Evolutionary conservation across 441 rosid genomes (phyloP).

Genomic region (Rhodomyrtus psidioides): DNA sequence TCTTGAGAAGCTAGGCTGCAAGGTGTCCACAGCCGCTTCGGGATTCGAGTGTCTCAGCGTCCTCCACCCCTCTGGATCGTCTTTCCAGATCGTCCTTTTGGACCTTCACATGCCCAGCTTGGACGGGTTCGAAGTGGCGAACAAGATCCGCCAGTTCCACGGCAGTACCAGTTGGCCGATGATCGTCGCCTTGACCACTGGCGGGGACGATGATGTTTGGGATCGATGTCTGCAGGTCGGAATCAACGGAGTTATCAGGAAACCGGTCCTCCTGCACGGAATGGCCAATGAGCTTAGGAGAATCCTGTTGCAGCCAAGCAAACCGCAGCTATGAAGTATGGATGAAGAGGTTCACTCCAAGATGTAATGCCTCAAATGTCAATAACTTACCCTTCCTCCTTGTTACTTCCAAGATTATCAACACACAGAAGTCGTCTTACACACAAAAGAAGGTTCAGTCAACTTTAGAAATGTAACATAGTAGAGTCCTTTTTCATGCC

Average conservation of each 20-base stretch:
- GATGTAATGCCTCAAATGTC: background rate
- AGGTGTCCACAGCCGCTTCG: slow-evolving; percentile 52
- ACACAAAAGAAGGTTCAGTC: background rate
- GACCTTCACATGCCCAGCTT: slow-evolving; percentile 78
- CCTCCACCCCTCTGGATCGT: slow-evolving; percentile 33
- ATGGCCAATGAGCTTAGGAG: slow-evolving; percentile 65
- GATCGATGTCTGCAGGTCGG: slow-evolving; percentile 61
- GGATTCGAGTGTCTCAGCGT: slow-evolving; percentile 71
- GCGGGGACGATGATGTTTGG: slow-evolving; percentile 51
- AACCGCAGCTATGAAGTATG: slow-evolving; percentile 13
- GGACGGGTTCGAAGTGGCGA: slow-evolving; percentile 84
- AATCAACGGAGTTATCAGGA: slow-evolving; percentile 73
- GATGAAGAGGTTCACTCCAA: background rate
- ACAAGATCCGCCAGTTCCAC: slow-evolving; percentile 51
- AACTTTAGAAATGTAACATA: background rate
- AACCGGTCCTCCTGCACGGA: slow-evolving; percentile 62
- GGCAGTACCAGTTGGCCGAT: slow-evolving; percentile 56
- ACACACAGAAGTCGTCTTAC: background rate
- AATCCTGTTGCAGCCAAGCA: slow-evolving; percentile 48
- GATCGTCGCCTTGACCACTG: slow-evolving; percentile 60
- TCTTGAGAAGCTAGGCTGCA: slow-evolving; percentile 80
- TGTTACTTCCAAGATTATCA: background rate
- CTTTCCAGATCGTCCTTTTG: slow-evolving; percentile 59
- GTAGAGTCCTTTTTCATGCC: background rate
- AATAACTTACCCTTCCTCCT: background rate